phyloP scores from a whole-genome alignment of 1,284 basidiomycete genomes.

The Gymnopus androsaceus region DNA sequence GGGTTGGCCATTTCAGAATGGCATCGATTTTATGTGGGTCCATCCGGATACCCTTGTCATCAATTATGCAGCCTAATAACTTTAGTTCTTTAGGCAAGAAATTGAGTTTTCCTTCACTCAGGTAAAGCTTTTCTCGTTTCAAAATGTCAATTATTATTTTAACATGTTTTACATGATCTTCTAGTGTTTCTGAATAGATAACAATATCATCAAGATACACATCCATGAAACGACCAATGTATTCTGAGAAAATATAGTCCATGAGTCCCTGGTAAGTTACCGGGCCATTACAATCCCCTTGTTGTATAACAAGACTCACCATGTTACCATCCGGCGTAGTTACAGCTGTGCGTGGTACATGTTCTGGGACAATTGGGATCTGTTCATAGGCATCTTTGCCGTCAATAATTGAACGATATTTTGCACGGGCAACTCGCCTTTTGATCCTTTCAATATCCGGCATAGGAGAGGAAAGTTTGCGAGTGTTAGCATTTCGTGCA shows the following conservation, averaged over 20 bases:
- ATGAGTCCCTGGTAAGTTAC: constrained; percentile 29
- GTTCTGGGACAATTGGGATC: constrained; percentile 29
- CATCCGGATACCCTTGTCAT: constrained; percentile 26
- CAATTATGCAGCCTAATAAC: constrained; percentile 29
- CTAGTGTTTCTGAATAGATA: constrained; percentile 28
- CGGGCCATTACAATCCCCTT: constrained; percentile 30
- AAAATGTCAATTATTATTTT: constrained; percentile 26
- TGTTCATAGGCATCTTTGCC: too few relatives aligned
- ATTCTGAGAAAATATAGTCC: constrained; percentile 30
- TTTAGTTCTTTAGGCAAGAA: constrained; percentile 26
- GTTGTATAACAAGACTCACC: constrained; percentile 31
- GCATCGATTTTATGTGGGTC: constrained; percentile 9
- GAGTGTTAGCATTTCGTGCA: constrained; percentile 13
- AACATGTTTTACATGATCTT: constrained; percentile 32
- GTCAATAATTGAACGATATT: constrained; percentile 13
- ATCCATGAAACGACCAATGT: constrained; percentile 30
- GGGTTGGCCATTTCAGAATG: constrained; percentile 23
- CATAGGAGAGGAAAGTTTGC: constrained; percentile 5
- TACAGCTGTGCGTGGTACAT: constrained; percentile 25
- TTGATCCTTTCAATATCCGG: constrained; percentile 21
- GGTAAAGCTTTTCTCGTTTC: constrained; percentile 25
- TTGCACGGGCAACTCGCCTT: constrained; percentile 34
- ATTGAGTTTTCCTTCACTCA: constrained; percentile 28
- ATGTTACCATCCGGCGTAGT: constrained; percentile 33
- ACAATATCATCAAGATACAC: constrained; percentile 35